Evolutionary conservation across 148 eudicot species (phyloP), one percentile per base, ranked within the genome.

Genomic region (Camellia sinensis): DNA sequence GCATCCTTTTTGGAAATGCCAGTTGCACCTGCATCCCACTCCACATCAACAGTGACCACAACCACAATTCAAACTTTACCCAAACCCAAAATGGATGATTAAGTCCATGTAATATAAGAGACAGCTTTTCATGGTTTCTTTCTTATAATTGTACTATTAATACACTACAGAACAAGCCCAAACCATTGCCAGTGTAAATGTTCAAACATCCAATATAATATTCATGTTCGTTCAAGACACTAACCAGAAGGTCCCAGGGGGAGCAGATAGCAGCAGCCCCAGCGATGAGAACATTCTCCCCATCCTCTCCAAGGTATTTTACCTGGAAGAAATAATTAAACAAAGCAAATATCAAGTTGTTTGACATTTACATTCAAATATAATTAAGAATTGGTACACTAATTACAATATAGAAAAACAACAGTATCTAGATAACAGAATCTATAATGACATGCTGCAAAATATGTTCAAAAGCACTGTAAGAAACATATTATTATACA

Each of bases 221-320:
- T 68, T 43, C 52, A 68, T 72, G 18, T 15, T 45, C 14, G 9
- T 60, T 14, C 21, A 80, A 78, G 68, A 79, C 67, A 83, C 96
- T 86, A 75, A 93, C 99, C 98, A 96, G 88, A 81, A 96, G 92
- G 83, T 96, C 99, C 98, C 99, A 96, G 15, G 99, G 99, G 80
- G 92, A 93, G 89, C 94, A 93, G 74, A 96, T 80, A 80, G 98
- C 91, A 78, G 81, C 97, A 37, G 99, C 99, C 72, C 98, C 99
- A 63, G 97, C 92, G 79, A 93, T 78, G 63, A 97, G 95, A 87
- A 84, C 84, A 84, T 89, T 84, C 67, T 92, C 97, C 80, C 99
- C 97, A 71, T 96, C 90, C 85, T 96, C 99, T 19, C 97, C 99
- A 60, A 96, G 98, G 80, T 91, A 96, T 82, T 93, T 92, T 22